These are phyloP conservation scores for Leishmania aethiopica DNA, from an alignment of 208 protist species.

Conservation along the genomic window DNA sequence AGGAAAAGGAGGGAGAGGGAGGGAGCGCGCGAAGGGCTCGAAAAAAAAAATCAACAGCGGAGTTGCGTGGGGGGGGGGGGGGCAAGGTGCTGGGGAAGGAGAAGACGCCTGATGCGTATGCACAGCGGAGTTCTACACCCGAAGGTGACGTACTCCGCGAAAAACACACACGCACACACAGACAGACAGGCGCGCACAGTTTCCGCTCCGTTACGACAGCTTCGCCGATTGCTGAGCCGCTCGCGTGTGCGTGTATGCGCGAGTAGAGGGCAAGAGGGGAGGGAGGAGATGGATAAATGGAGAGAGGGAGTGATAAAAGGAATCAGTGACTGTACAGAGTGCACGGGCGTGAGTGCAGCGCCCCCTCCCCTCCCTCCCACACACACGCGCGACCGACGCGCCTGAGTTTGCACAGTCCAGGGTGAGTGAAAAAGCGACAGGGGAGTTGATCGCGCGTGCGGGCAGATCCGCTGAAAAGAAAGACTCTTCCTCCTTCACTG, in stretches of 20 bases:
- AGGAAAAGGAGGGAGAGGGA: not conserved
- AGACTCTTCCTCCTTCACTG: not conserved
- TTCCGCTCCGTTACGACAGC: not conserved
- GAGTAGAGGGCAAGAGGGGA: conserved; percentile 6
- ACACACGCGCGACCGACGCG: not conserved
- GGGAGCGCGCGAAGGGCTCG: conserved; percentile 4
- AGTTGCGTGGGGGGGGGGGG: not conserved
- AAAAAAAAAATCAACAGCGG: not conserved
- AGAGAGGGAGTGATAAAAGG: not conserved
- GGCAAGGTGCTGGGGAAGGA: too few relatives aligned
- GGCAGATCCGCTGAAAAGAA: not conserved
- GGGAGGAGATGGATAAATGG: not conserved
- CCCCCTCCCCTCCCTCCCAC: too few relatives aligned
- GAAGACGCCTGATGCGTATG: not conserved
- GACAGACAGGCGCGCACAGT: not conserved
- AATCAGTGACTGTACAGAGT: not conserved
- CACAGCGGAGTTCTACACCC: not conserved
- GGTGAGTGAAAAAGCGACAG: not conserved
- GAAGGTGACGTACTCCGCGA: not conserved
- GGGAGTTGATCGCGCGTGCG: not conserved
- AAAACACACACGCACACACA: not conserved
- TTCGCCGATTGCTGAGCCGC: not conserved
- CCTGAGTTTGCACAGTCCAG: not conserved
- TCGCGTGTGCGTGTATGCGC: not conserved
- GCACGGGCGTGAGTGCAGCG: not conserved